phyloP scores from a whole-genome alignment of 768 basidiomycete species.

The Tremella yokohamensis region DNA sequence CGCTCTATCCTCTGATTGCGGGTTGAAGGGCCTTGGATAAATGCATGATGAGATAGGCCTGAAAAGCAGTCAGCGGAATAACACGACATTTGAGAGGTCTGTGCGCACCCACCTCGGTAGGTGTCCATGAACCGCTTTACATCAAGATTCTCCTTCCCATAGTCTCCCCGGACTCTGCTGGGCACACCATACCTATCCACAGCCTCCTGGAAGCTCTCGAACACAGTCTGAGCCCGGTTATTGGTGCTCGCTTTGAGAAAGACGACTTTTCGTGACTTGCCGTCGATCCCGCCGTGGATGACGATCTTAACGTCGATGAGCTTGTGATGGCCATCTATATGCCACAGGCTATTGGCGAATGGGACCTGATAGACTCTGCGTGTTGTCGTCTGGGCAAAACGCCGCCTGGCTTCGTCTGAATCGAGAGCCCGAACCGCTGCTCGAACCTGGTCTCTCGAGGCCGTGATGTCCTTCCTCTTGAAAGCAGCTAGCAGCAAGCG shows the following conservation, averaged over 20 bases:
- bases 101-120: conserved; percentile 14
- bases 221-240: conserved; percentile 53
- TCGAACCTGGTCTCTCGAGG: neutral
- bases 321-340: conserved; percentile 44
- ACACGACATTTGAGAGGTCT: neutral
- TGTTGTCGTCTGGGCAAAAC: too few species aligned
- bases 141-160: conserved; percentile 17
- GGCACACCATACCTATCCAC: conserved; percentile 14
- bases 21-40: conserved; percentile 7
- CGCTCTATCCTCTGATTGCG: conserved; percentile 8
- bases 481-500: neutral
- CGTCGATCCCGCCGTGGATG: conserved; percentile 55
- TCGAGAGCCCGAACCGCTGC: too few species aligned
- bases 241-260: conserved; percentile 52
- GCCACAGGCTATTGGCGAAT: conserved; percentile 53
- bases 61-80: neutral
- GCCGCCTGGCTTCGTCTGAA: too few species aligned
- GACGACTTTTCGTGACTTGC: conserved; percentile 52
- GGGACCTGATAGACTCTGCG: conserved; percentile 46
- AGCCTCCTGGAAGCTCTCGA: conserved; percentile 37
- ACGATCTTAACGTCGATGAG: conserved; percentile 51
- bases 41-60: neutral
- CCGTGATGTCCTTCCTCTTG: neutral
- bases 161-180: conserved; percentile 14
- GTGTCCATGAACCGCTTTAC: conserved; percentile 8